Conservation (phyloP, 2,329 filamentous ascomycete genomes). For the Xylariales sp. region DNA sequence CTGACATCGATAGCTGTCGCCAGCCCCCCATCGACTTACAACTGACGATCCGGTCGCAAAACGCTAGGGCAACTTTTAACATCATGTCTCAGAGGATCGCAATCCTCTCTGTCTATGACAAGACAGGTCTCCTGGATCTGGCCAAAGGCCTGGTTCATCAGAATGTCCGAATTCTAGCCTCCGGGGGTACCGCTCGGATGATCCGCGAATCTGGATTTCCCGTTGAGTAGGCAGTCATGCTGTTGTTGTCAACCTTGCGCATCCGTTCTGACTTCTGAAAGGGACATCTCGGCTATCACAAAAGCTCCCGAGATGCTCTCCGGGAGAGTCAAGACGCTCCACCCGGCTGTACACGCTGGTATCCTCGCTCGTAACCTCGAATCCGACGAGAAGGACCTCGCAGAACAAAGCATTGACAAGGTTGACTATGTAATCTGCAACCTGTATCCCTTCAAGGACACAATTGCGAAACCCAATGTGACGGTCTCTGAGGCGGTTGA, state of each 20-base stretch:
- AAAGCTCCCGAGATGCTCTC: slow-evolving; percentile 94
- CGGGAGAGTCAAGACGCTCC: slow-evolving; percentile 87
- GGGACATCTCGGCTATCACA: slow-evolving; percentile 97
- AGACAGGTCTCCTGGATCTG: slow-evolving; percentile 93
- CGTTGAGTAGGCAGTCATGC: slow-evolving; percentile 77
- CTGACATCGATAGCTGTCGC: slow-evolving; percentile 14
- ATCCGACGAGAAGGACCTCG: slow-evolving; percentile 96
- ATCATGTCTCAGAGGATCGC: slow-evolving; percentile 71
- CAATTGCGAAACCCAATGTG: slow-evolving; percentile 95
- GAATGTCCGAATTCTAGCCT: slow-evolving; percentile 92
- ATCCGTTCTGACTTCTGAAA: slow-evolving; percentile 53
- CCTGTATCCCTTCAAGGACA: slow-evolving; percentile 99
- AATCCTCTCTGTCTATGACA: slow-evolving; percentile 98
- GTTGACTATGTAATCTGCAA: slow-evolving; percentile 98
- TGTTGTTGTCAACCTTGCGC: slow-evolving; percentile 12
- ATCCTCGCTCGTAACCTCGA: slow-evolving; percentile 95
- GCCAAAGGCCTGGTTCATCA: slow-evolving; percentile 90
- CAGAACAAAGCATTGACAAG: slow-evolving; percentile 93
- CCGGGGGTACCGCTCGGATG: slow-evolving; percentile 94
- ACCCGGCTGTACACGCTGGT: slow-evolving; percentile 89
- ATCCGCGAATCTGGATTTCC: slow-evolving; percentile 95
- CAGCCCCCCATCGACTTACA: slow-evolving; percentile 6
- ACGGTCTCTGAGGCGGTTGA: slow-evolving; percentile 97
- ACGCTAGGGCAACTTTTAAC: slow-evolving; percentile 20
- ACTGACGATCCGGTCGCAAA: slow-evolving; percentile 26